These are phyloP conservation scores for Fusarium xyrophilum DNA, from an alignment of 2,329 filamentous ascomycete species.

Conservation along the genomic window DNA sequence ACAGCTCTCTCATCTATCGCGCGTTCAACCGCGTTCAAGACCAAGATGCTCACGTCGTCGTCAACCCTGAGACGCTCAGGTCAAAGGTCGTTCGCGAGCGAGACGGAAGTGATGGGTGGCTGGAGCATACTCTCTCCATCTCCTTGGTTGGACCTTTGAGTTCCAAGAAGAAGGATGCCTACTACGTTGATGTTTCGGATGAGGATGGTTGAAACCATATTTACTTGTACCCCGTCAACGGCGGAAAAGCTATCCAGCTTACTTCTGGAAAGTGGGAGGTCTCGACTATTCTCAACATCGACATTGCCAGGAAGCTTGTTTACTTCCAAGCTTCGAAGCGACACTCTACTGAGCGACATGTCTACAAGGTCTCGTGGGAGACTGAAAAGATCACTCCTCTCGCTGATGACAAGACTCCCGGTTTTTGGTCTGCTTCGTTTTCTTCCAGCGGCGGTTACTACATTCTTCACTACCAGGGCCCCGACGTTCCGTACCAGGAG, in stretches of 20 bases:
- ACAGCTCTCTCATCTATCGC: slow-evolving; percentile 68
- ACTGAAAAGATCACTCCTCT: slow-evolving; percentile 62
- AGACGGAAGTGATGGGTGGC: slow-evolving; percentile 66
- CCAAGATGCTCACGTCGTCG: slow-evolving; percentile 65
- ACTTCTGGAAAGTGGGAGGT: slow-evolving; percentile 73
- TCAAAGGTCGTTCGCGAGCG: slow-evolving; percentile 61
- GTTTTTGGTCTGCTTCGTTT: slow-evolving; percentile 70
- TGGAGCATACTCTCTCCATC: slow-evolving; percentile 65
- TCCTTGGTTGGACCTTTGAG: slow-evolving; percentile 59
- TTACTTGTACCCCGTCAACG: slow-evolving; percentile 67
- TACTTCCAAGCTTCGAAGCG: slow-evolving; percentile 71
- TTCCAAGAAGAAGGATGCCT: slow-evolving; percentile 48
- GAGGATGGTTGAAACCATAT: slow-evolving; percentile 73
- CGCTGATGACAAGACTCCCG: slow-evolving; percentile 65
- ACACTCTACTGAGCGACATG: slow-evolving; percentile 70
- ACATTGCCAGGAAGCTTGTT: slow-evolving; percentile 61
- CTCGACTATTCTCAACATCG: slow-evolving; percentile 63
- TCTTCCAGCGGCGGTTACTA: slow-evolving; percentile 69
- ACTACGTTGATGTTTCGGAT: slow-evolving; percentile 73
- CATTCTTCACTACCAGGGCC: slow-evolving; percentile 69
- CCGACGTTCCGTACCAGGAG: slow-evolving; percentile 73
- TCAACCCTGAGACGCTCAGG: slow-evolving; percentile 57
- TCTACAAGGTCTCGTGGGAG: slow-evolving; percentile 70
- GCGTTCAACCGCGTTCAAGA: slow-evolving; percentile 75
- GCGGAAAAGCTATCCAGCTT: slow-evolving; percentile 62